Conservation (phyloP, 352 stramenopile species). For the Pythium aristosporum region DNA sequence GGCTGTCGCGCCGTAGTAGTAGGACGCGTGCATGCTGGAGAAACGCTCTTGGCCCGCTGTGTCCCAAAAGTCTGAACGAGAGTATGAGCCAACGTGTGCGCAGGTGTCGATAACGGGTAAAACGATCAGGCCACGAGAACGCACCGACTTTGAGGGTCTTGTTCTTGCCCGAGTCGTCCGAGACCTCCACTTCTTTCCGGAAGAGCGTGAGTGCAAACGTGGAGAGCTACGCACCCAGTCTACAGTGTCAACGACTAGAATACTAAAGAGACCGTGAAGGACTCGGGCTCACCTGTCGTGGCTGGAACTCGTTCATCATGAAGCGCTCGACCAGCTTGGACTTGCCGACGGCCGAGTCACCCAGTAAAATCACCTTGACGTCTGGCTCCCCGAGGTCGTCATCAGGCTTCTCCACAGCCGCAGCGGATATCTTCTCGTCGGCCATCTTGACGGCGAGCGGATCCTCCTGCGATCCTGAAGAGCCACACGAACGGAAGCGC, state of each 20-base stretch:
- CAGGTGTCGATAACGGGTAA: too few relatives aligned
- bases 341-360: slow-evolving; percentile 94
- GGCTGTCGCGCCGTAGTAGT: slow-evolving; percentile 94
- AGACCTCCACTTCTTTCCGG: slow-evolving; percentile 89
- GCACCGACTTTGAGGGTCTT: slow-evolving; percentile 66
- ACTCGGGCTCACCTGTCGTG: slow-evolving; percentile 52
- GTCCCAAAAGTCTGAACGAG: slow-evolving; percentile 91
- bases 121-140: background rate
- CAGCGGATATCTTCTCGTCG: slow-evolving; percentile 22
- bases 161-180: slow-evolving; percentile 43
- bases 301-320: slow-evolving; percentile 96
- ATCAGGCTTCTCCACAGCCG: slow-evolving; percentile 20
- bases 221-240: slow-evolving; percentile 63
- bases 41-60: slow-evolving; percentile 95
- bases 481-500: slow-evolving; percentile 3
- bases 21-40: slow-evolving; percentile 94
- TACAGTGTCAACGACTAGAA: background rate
- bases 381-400: slow-evolving; percentile 62
- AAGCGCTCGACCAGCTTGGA: slow-evolving; percentile 95
- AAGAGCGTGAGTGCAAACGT: slow-evolving; percentile 96
- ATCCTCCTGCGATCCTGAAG: slow-evolving; percentile 13
- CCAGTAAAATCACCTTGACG: slow-evolving; percentile 89
- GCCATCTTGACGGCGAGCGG: background rate
- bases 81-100: background rate
- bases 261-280: too few relatives aligned